Base-by-base conservation (phyloP, 495 filamentous ascomycete species). In the Viridothelium virens region DNA sequence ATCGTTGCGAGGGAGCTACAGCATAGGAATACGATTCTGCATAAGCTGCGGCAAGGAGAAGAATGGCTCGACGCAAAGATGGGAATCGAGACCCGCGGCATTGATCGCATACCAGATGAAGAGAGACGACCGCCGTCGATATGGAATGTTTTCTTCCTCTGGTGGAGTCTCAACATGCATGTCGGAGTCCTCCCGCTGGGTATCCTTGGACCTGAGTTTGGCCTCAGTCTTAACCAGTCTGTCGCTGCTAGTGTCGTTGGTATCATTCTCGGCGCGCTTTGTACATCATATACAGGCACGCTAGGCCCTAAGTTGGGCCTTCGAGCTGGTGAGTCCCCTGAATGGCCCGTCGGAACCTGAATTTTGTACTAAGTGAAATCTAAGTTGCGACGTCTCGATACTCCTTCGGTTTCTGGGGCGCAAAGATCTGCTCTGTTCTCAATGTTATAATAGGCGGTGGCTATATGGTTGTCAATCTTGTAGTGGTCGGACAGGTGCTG, bases 161-260 rank as follows among this genome's bases (percentile, higher is more conserved):
- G 70, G 70, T 66, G 63, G 6, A 65, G 61, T 33, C 63, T 65
- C 2, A 70, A 66, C 9, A 66, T 72, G 46, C 66, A 66, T 38
- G 34, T 72, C 3, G 63, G 53, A 9, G 67, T 65, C 53, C 65
- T 72, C 48, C 68, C 70, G 3, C 67, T 68, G 2, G 70, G 70
- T 9, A 67, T 72, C 38, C 56, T 72, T 14, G 70, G 70, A 10
- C 63, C 33, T 66, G 76, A 82, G 66, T 77, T 84, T 38, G 80
- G 79, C 0, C 71, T 85, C 34, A 74, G 77, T 38, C 73, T 84
- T 36, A 75, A 73, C 62, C 81, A 82, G 71, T 80, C 79, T 3
- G 80, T 86, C 75, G 53, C 53, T 33, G 53, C 53, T 2, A 59
- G 53, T 36, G 31, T 59, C 7, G 31, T 59, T 36, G 53, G 53